Conservation (phyloP, 2,329 filamentous ascomycete genomes). For the Xylariaceae sp. region DNA sequence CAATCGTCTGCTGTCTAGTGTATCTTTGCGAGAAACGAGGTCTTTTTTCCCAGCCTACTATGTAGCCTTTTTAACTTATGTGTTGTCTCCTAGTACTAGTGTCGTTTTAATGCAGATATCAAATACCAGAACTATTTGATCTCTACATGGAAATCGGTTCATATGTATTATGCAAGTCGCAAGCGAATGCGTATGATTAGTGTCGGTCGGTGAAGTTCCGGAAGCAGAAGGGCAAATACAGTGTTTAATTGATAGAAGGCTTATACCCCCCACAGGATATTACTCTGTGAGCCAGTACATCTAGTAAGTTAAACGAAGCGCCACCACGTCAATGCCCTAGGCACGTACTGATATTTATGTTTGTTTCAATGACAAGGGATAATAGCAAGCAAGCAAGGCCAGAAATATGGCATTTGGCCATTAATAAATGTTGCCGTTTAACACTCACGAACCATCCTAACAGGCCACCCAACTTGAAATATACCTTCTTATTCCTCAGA, state of each 20-base stretch:
- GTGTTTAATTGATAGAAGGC: constrained; percentile 2
- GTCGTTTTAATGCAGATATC: constrained; percentile 70
- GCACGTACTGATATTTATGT: not conserved
- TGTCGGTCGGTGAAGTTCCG: not conserved
- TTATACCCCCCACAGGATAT: constrained; percentile 1
- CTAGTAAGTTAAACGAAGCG: not conserved
- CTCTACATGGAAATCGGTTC: constrained; percentile 23
- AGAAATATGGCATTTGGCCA: not conserved
- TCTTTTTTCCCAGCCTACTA: constrained; percentile 38
- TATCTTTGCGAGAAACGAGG: constrained; percentile 39
- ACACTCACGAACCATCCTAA: not conserved
- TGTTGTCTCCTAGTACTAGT: constrained; percentile 60
- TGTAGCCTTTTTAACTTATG: constrained; percentile 42
- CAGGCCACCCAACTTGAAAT: constrained; percentile 1
- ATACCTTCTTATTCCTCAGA: not conserved
- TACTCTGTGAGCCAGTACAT: not conserved
- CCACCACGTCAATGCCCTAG: not conserved
- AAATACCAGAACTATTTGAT: constrained; percentile 49
- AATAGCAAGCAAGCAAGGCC: not conserved
- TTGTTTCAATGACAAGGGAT: not conserved
- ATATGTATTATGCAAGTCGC: too few species aligned
- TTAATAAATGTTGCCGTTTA: not conserved
- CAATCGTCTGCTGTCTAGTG: constrained; percentile 36
- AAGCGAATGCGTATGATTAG: too few species aligned
- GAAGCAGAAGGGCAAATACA: not conserved